phyloP scores from a whole-genome alignment of 106 monocot species.

The Chionographis japonica region DNA sequence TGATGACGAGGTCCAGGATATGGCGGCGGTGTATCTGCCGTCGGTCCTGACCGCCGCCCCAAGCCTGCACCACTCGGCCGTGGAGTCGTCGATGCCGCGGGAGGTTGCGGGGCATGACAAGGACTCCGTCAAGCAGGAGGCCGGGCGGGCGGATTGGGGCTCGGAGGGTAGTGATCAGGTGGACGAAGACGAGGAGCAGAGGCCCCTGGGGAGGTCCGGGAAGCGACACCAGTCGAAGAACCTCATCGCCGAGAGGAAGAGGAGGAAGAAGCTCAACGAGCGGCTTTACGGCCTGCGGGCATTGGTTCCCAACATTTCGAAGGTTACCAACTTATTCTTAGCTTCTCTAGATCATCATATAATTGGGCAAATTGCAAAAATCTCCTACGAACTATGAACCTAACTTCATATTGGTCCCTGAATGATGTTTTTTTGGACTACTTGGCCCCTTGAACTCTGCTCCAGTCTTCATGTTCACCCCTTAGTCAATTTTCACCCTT shows the following conservation, averaged over 20 bases:
- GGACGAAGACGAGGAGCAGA: constrained; percentile 57
- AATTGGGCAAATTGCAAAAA: too few species aligned
- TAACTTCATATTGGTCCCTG: too few species aligned
- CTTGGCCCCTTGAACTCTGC: too few species aligned
- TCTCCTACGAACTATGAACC: too few species aligned
- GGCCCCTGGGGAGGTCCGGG: constrained; percentile 18
- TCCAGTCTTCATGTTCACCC: too few species aligned
- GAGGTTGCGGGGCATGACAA: constrained; percentile 8
- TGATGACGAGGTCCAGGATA: neutral
- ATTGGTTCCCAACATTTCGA: constrained; percentile 87
- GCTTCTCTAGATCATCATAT: neutral
- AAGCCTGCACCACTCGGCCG: neutral
- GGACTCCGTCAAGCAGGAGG: constrained; percentile 11
- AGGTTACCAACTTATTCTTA: constrained; percentile 28
- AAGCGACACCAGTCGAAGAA: constrained; percentile 76
- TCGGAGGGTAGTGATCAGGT: constrained; percentile 54
- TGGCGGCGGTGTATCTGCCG: constrained; percentile 7
- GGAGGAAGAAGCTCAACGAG: constrained; percentile 96
- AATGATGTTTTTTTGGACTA: too few species aligned
- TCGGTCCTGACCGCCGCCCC: neutral
- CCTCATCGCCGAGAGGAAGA: constrained; percentile 71
- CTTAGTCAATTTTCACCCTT: too few species aligned
- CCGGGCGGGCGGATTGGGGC: constrained; percentile 28
- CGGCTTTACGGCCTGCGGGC: constrained; percentile 66
- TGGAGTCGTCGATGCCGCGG: neutral